Evolutionary conservation across 2,329 filamentous ascomycete species (phyloP).

Genomic region (Fusarium floridanum): DNA sequence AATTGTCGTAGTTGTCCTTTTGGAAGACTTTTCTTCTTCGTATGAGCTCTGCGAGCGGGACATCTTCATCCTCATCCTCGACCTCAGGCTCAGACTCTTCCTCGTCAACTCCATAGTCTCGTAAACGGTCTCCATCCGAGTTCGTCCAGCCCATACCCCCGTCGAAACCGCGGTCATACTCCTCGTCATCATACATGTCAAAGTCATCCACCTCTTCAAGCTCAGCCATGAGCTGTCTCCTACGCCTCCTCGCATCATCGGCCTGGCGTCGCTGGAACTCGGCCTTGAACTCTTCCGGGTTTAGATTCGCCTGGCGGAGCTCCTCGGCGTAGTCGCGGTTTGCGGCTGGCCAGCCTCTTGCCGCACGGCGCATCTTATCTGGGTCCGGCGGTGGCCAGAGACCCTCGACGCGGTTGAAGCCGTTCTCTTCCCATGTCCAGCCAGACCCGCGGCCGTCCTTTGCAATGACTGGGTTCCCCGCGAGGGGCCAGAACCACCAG

Average conservation of each 20-base stretch:
- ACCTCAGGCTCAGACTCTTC: slow-evolving; percentile 62
- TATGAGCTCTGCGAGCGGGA: slow-evolving; percentile 78
- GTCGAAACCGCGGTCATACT: slow-evolving; percentile 57
- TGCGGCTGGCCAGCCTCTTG: slow-evolving; percentile 55
- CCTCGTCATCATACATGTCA: slow-evolving; percentile 68
- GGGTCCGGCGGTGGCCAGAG: slow-evolving; percentile 75
- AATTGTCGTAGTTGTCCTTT: slow-evolving; percentile 50
- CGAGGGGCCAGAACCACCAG: slow-evolving; percentile 78
- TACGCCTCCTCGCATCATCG: slow-evolving; percentile 57
- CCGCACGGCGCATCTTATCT: slow-evolving; percentile 66
- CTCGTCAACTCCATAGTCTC: slow-evolving; percentile 85
- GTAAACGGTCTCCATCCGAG: slow-evolving; percentile 78
- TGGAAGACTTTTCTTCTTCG: slow-evolving; percentile 62
- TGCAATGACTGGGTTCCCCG: slow-evolving; percentile 61
- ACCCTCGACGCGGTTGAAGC: slow-evolving; percentile 74
- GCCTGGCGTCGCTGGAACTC: slow-evolving; percentile 65
- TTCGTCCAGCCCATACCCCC: slow-evolving; percentile 74
- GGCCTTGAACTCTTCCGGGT: slow-evolving; percentile 60
- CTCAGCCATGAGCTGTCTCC: slow-evolving; percentile 60
- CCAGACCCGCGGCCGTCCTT: slow-evolving; percentile 57
- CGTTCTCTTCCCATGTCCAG: slow-evolving; percentile 80
- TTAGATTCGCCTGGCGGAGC: slow-evolving; percentile 52
- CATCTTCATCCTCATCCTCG: slow-evolving; percentile 68
- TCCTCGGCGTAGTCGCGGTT: slow-evolving; percentile 52
- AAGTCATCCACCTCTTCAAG: slow-evolving; percentile 70